A percentile compares a stretch with the other conserved stretches of the same genome.
Evolutionary conservation across 768 basidiomycete genomes (phyloP).

Genomic region (Tylopilus felleus): DNA sequence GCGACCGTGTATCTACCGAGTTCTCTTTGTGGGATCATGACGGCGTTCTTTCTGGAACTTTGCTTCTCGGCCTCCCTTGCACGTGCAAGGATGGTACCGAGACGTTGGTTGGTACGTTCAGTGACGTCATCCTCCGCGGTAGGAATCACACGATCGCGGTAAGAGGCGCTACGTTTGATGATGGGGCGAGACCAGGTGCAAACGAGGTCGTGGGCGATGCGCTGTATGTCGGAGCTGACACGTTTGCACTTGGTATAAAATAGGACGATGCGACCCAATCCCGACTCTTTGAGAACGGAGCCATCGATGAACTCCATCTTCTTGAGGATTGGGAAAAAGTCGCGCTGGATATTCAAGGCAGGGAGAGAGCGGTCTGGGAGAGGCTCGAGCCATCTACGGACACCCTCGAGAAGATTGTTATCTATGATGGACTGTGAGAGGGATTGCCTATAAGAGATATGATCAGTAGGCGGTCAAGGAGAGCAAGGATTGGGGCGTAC

Average conservation of each 20-base stretch:
- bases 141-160: slow-evolving; percentile 70
- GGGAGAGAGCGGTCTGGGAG: slow-evolving; percentile 90
- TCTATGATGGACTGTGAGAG: slow-evolving; percentile 92
- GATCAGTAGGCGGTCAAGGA: not conserved
- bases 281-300: slow-evolving; percentile 84
- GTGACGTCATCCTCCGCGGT: slow-evolving; percentile 43
- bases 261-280: slow-evolving; percentile 82
- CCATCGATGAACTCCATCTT: slow-evolving; percentile 95
- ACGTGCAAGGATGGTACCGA: slow-evolving; percentile 66
- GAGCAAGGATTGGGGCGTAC: slow-evolving; percentile 40
- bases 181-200: slow-evolving; percentile 87
- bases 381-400: slow-evolving; percentile 90
- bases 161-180: slow-evolving; percentile 83
- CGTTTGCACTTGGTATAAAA: slow-evolving; percentile 97
- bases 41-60: slow-evolving; percentile 72
- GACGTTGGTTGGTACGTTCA: slow-evolving; percentile 46
- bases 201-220: slow-evolving; percentile 81
- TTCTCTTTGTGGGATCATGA: slow-evolving; percentile 76
- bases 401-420: slow-evolving; percentile 89
- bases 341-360: slow-evolving; percentile 91
- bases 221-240: slow-evolving; percentile 75
- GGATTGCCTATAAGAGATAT: slow-evolving; percentile 54
- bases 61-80: slow-evolving; percentile 67
- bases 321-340: slow-evolving; percentile 77
- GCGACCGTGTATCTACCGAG: slow-evolving; percentile 79